phyloP scores from a whole-genome alignment of 2,329 filamentous ascomycete species.

The Monilinia laxa region DNA sequence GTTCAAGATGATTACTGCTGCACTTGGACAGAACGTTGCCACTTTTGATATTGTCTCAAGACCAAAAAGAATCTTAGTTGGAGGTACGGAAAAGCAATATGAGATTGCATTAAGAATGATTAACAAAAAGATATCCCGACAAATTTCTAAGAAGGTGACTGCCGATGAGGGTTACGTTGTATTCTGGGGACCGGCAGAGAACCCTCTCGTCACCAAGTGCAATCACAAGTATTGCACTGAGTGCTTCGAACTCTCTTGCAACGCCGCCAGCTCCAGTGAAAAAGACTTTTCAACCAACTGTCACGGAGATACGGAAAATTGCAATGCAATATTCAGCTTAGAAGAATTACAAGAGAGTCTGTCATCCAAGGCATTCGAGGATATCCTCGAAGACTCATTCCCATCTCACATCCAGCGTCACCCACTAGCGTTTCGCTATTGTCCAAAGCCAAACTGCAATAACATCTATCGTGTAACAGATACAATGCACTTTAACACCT shows the following conservation, averaged over 20 bases:
- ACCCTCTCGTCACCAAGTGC: constrained; percentile 4
- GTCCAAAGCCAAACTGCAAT: too few species aligned
- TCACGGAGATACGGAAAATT: constrained; percentile 17
- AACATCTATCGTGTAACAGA: too few species aligned
- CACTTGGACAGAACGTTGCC: constrained; percentile 26
- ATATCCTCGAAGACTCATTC: too few species aligned
- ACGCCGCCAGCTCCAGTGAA: constrained; percentile 30
- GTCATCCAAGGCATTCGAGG: too few species aligned
- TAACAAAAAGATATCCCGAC: background rate
- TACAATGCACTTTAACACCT: too few species aligned
- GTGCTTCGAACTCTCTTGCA: constrained; percentile 45
- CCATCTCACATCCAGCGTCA: too few species aligned
- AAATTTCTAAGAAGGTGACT: background rate
- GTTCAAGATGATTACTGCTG: background rate
- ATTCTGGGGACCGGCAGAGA: constrained; percentile 6
- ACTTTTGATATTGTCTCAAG: constrained; percentile 26
- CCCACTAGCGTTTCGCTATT: too few species aligned
- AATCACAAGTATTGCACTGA: constrained; percentile 43
- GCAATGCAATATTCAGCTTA: background rate
- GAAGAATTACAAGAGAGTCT: too few species aligned
- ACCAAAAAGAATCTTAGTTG: background rate
- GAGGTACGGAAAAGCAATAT: background rate
- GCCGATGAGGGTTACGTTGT: background rate
- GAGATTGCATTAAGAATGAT: background rate
- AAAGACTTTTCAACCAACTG: constrained; percentile 26